Conservation (phyloP, 1,284 basidiomycete species). For the Apiotrichum brassicae region DNA sequence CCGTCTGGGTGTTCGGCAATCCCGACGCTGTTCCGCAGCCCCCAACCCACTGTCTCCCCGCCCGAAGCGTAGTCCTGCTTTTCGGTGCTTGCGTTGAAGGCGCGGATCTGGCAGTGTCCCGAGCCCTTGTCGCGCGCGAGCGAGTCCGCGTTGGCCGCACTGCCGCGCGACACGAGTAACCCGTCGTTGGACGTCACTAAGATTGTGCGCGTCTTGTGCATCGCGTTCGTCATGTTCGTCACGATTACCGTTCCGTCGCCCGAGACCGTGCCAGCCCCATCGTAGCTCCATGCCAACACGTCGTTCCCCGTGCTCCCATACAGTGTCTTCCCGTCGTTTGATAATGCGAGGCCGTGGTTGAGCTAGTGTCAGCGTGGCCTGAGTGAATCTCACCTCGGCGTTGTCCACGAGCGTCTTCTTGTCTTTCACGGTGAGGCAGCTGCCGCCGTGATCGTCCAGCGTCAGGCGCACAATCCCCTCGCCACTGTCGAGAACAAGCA, state of each 20-base stretch:
- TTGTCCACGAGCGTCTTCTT: not conserved
- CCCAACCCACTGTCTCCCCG: conserved; percentile 7
- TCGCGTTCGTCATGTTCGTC: conserved; percentile 6
- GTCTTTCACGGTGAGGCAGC: conserved; percentile 1
- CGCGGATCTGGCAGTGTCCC: conserved; percentile 13
- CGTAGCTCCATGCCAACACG: conserved; percentile 6
- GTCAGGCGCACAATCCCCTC: conserved; percentile 2
- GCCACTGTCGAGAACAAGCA: conserved; percentile 6
- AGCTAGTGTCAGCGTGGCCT: conserved; percentile 1
- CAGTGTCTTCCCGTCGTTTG: conserved; percentile 2
- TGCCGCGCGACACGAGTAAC: conserved; percentile 12
- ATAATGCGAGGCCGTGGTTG: conserved; percentile 10
- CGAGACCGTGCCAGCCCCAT: too few species aligned
- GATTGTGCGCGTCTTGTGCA: conserved; percentile 8
- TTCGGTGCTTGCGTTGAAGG: not conserved
- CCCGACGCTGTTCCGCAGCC: conserved; percentile 13
- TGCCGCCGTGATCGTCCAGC: conserved; percentile 8
- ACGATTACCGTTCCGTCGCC: not conserved
- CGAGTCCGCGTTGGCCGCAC: conserved; percentile 6
- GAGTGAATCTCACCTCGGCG: not conserved
- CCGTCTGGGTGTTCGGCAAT: conserved; percentile 8
- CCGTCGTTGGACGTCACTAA: not conserved
- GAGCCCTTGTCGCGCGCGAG: not conserved
- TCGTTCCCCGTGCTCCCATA: conserved; percentile 6
- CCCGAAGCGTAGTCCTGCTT: not conserved